phyloP scores from a whole-genome alignment of 2,329 filamentous ascomycete genomes.

The Drechslerella stenobrocha region DNA sequence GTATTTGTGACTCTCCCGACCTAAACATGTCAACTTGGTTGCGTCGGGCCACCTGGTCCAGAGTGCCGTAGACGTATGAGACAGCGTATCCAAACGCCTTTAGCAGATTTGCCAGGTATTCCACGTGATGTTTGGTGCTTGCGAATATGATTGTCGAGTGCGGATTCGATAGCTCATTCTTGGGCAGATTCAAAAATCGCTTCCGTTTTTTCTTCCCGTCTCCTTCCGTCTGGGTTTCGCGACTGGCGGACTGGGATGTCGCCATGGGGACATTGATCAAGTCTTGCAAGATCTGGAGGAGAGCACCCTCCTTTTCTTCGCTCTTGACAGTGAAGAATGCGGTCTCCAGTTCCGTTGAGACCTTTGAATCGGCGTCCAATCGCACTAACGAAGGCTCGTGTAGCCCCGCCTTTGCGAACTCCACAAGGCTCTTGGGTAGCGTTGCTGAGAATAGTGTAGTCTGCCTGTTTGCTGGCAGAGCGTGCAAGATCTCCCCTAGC shows the following conservation, averaged over 20 bases:
- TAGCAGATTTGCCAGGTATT: slow-evolving; percentile 85
- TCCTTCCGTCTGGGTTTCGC: slow-evolving; percentile 56
- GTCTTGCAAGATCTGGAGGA: slow-evolving; percentile 85
- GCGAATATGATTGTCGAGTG: slow-evolving; percentile 95
- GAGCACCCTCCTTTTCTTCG: slow-evolving; percentile 87
- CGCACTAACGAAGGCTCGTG: slow-evolving; percentile 90
- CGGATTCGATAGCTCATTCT: slow-evolving; percentile 63
- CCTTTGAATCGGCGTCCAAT: slow-evolving; percentile 90
- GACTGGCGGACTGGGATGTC: slow-evolving; percentile 61
- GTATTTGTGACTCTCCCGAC: slow-evolving; percentile 77
- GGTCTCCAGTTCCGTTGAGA: slow-evolving; percentile 92
- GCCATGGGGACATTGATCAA: slow-evolving; percentile 87
- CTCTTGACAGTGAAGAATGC: slow-evolving; percentile 94
- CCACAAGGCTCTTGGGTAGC: slow-evolving; percentile 87
- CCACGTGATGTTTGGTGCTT: slow-evolving; percentile 95
- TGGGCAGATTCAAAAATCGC: slow-evolving; percentile 61
- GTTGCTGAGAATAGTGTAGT: slow-evolving; percentile 95
- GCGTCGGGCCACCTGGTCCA: slow-evolving; percentile 91
- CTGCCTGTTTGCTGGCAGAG: slow-evolving; percentile 79
- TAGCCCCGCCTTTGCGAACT: slow-evolving; percentile 89
- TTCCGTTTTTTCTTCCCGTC: slow-evolving; percentile 71
- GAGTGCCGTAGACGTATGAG: slow-evolving; percentile 89
- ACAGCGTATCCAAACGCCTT: slow-evolving; percentile 79
- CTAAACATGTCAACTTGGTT: slow-evolving; percentile 91
- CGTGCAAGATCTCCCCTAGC: slow-evolving; percentile 87